Base-by-base conservation (phyloP, 2,329 filamentous ascomycete species). In the Xylariaceae sp. region DNA sequence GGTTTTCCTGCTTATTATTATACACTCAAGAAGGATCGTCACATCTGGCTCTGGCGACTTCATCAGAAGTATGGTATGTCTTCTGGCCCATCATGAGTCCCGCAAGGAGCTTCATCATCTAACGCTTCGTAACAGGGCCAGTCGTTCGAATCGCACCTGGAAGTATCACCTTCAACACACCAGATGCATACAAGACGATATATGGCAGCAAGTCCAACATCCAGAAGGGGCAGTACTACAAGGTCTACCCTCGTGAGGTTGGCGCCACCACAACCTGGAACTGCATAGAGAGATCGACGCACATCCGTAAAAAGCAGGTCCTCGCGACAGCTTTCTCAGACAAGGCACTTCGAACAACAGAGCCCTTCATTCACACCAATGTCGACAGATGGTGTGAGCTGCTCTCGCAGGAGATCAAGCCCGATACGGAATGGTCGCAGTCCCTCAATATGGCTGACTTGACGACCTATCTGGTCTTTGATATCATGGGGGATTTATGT, bases 21-120 rank as follows among this genome's bases (percentile, higher is more conserved):
- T 16, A 40, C 37, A 19, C 22, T 40, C 14, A 40, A 40, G 22
- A 25, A 40, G 19, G 37, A 40, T 16, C 37, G 37, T 29, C 37
- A 40, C 19, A 14, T 29, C 12, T 40, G 37, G 37, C 37, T 40
- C 5, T 29, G 11, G 37, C 12, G 23, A 4, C 23, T 40, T 11
- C 37, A 40, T 11, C 12, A 40, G 14, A 25, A 40, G 21, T 40
- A 40, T 40, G 35, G 35, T 37, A 22, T 10, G 5, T 12, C 19
- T 22, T 22, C 19, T 14, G 14, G 7, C 12, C 27, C 12, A 32
- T 14, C 11, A 20, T 22, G 21, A 37, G 14, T 12, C 20, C 19
- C 11, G 35, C 35, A 37, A 6, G 6, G 5, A 22, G 8, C 14
- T 21, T 37, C 10, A 3, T 20, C 21, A 3, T 3, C 35, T 37